These are phyloP conservation scores for Penicillium sp. DNA, from an alignment of 2,329 filamentous ascomycete genomes.

Conservation along the genomic window DNA sequence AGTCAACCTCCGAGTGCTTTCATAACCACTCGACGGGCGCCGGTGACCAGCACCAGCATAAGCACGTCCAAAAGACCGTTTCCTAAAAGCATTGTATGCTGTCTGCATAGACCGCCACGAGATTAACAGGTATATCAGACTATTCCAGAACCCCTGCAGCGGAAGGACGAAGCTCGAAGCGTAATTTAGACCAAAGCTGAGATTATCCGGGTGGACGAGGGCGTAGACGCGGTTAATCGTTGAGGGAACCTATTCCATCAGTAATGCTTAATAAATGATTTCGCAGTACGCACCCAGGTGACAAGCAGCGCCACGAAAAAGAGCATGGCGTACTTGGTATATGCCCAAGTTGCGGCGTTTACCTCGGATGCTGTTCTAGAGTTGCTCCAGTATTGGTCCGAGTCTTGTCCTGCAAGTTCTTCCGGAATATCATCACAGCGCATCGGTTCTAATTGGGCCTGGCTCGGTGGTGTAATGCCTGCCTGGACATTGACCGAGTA, in stretches of 20 bases:
- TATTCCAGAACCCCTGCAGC: conserved; percentile 85
- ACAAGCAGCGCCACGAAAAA: conserved; percentile 49
- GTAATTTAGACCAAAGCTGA: conserved; percentile 67
- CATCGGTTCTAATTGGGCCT: conserved; percentile 16
- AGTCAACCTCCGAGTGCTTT: conserved; percentile 22
- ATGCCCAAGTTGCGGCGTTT: conserved; percentile 44
- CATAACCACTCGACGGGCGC: conserved; percentile 15
- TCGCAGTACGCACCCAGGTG: conserved; percentile 41
- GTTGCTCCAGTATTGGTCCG: background rate
- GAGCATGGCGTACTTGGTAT: conserved; percentile 46
- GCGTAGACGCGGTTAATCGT: conserved; percentile 78
- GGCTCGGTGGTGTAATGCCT: conserved; percentile 17
- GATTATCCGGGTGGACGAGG: conserved; percentile 60
- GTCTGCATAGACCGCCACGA: conserved; percentile 67
- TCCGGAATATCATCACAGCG: conserved; percentile 4
- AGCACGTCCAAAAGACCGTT: background rate
- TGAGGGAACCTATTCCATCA: conserved; percentile 61
- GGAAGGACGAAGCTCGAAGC: conserved; percentile 76
- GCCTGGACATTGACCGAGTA: conserved; percentile 41
- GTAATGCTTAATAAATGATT: background rate
- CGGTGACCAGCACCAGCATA: conserved; percentile 7
- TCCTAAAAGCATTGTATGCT: conserved; percentile 11
- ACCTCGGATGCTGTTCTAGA: conserved; percentile 29
- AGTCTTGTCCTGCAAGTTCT: background rate
- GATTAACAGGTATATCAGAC: conserved; percentile 74